Base-by-base conservation (phyloP, 768 basidiomycete species). In the Boletus reticulatus region DNA sequence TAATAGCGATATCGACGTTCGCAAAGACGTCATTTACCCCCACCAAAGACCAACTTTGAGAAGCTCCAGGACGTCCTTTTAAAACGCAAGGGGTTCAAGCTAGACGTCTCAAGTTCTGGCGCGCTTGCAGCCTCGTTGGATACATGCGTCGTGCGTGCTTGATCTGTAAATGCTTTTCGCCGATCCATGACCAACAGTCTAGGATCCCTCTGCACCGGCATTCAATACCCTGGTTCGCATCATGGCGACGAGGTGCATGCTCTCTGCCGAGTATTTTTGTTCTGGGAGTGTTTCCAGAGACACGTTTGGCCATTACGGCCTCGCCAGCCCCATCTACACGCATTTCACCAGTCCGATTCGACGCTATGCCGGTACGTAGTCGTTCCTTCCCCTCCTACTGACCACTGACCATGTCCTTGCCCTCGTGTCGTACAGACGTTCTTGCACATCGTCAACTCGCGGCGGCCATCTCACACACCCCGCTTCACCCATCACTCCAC, bases 231-330 rank as follows among this genome's bases (percentile, higher is more conserved):
- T 98, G 17, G 96, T 99, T 37, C 87, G 97, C 41, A 98, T 99
- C 71, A 98, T 99, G 95, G 95, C 97, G 4, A 98, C 96, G 4
- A 80, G 97, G 31, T 98, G 97, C 70, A 99, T 99, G 97, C 79
- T 98, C 24, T 88, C 95, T 0, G 97, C 97, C 19, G 97, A 99
- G 70, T 99, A 99, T 71, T 98, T 98, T 75, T 93, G 91, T 68
- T 91, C 95, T 0, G 96, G 97, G 10, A 94, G 93, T 62, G 94
- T 98, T 4, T 84, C 88, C 0, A 83, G 87, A 47, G 94, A 97
- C 59, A 88, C 93, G 1, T 99, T 98, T 68, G 89, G 91, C 3
- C 97, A 98, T 71, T 99, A 99, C 69, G 97, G 97, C 39, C 82
- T 99, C n/a, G 97, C 97, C 0, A 94, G 85, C 68, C 82, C 90